Evolutionary conservation across 139 green algal genomes (phyloP).

Genomic region (Tetraselmis chui): DNA sequence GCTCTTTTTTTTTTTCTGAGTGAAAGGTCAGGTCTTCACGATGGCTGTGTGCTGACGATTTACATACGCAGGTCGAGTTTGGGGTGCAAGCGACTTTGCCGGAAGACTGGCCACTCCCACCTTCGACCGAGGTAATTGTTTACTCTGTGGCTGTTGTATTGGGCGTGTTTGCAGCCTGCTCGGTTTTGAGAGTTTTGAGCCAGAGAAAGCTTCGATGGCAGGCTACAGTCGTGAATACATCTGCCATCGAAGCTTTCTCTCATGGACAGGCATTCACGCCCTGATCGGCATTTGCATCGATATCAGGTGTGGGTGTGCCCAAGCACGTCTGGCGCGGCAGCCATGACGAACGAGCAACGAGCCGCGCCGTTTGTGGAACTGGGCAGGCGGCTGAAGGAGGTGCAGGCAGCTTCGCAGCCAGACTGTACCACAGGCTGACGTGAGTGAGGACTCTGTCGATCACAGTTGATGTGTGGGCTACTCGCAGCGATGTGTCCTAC

Average conservation of each 20-base stretch:
- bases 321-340: constrained; percentile 51
- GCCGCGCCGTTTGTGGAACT: constrained; percentile 41
- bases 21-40: too few species aligned
- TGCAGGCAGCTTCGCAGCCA: neutral
- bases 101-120: constrained; percentile 22
- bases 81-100: constrained; percentile 29
- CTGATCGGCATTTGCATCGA: too few species aligned
- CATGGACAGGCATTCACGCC: too few species aligned
- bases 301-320: constrained; percentile 59
- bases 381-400: constrained; percentile 21
- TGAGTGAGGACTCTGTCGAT: too few species aligned
- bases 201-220: constrained; percentile 5
- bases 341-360: constrained; percentile 45
- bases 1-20: too few species aligned
- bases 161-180: neutral
- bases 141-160: neutral
- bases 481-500: too few species aligned
- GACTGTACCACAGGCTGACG: too few species aligned
- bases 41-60: too few species aligned
- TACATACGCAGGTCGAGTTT: constrained; percentile 18
- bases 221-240: constrained; percentile 6
- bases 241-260: too few species aligned
- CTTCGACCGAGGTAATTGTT: neutral
- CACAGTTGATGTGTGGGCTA: too few species aligned
- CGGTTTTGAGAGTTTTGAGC: constrained; percentile 33